Evolutionary conservation across 768 basidiomycete genomes (phyloP), one percentile per base, ranked within the genome.

Genomic region (Tremella fuciformis): DNA sequence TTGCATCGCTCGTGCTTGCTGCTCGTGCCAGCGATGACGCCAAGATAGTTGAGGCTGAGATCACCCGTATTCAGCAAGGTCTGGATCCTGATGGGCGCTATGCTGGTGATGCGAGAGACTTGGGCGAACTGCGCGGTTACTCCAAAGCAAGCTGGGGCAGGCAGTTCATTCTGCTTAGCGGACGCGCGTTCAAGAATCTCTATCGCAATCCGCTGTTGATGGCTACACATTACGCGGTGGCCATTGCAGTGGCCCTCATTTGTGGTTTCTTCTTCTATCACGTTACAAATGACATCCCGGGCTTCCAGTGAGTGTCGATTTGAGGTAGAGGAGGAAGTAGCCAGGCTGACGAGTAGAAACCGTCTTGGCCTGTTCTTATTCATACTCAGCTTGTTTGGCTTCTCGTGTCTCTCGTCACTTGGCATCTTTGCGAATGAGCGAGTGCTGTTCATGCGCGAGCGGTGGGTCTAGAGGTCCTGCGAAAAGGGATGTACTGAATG

Each of bases 391-490:
- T 80, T 99, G 8, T 98, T 99, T 66, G 96, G 92, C 2, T 98
- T 99, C 79, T 94, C 94, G 3, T 94, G 91, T 73, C 78, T 99
- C 56, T 92, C 92, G 9, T 97, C 93, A 55, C 80, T 99, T 51
- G 89, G 91, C 2, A 78, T 96, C 50, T 98, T 99, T 72, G 89
- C 96, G 4, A 91, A 90, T 65, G 96, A 99, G 71, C 84, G 96
- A 44, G 86, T 98, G 58, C 78, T 99, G 50, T 99, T 98, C 80
- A 97, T 97, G 85, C 86, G 96, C n/a, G 96, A 99, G 78, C 83
- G 94, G 89, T 93, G 62, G 42, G 82, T 69, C 1, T 24, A 18
- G n/a, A 8, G 7, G 6, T 46, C 15, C n/a, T 46, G 6, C 42
- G n/a, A 4, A 6, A 15, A 46, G 22, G 15, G 6, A 6, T 15